phyloP scores from a whole-genome alignment of 495 filamentous ascomycete genomes.

The Aspergillus leporis region DNA sequence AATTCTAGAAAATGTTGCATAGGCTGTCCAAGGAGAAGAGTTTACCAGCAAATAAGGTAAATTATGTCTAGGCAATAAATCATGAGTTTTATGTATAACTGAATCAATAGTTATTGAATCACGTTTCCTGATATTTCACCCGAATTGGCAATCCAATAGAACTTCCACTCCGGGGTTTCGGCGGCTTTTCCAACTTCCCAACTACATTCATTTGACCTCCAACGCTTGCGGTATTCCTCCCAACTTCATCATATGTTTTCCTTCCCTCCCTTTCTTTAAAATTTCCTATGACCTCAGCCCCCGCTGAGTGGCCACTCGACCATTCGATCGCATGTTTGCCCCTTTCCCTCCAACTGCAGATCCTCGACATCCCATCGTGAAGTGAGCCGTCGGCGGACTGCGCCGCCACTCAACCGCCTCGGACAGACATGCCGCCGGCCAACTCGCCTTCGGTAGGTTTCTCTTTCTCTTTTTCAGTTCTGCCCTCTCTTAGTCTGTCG shows the following conservation, averaged over 20 bases:
- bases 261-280: neutral
- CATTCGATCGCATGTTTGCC: neutral
- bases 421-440: constrained; percentile 30
- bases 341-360: constrained; percentile 2
- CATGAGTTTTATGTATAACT: too few species aligned
- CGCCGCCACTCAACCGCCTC: neutral
- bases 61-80: too few species aligned
- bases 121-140: neutral
- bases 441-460: constrained; percentile 27
- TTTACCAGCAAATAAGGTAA: neutral
- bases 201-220: neutral
- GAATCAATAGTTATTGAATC: neutral
- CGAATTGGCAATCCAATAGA: neutral
- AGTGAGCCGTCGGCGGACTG: neutral
- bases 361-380: neutral
- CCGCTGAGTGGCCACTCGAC: neutral
- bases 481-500: neutral
- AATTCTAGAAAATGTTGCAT: neutral
- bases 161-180: neutral
- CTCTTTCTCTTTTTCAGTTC: constrained; percentile 8
- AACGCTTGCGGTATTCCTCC: neutral
- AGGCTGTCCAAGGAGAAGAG: neutral
- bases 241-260: neutral
- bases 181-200: neutral
- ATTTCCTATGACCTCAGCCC: neutral